These are phyloP conservation scores for Bullera alba DNA, from an alignment of 768 basidiomycete species.

Conservation along the genomic window DNA sequence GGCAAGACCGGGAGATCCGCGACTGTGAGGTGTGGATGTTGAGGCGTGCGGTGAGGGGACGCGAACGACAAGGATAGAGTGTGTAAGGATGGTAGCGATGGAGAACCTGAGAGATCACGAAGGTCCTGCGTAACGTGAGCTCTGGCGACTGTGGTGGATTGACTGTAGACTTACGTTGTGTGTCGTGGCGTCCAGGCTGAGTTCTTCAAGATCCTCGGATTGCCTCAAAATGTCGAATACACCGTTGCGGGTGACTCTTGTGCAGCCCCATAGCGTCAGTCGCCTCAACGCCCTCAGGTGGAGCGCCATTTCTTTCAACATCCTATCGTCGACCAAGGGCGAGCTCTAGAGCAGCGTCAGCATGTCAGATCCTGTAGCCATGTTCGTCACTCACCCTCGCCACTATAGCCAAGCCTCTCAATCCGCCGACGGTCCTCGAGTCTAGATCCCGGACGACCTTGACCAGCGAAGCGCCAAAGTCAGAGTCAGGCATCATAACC, in stretches of 20 bases:
- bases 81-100: conserved; percentile 13
- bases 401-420: conserved; percentile 27
- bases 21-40: neutral
- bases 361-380: too few species aligned
- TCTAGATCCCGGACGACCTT: conserved; percentile 8
- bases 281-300: conserved; percentile 12
- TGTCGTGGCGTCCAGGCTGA: conserved; percentile 28
- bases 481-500: conserved; percentile 39
- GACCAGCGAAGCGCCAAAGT: conserved; percentile 12
- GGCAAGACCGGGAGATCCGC: conserved; percentile 23
- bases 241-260: conserved; percentile 22
- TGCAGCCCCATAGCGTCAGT: conserved; percentile 34
- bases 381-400: conserved; percentile 21
- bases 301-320: conserved; percentile 18
- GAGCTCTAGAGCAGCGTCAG: conserved; percentile 19
- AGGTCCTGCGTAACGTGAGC: conserved; percentile 12
- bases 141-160: too few species aligned
- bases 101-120: conserved; percentile 17
- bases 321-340: conserved; percentile 27
- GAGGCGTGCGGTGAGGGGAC: conserved; percentile 12
- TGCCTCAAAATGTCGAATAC: conserved; percentile 17
- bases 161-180: conserved; percentile 22
- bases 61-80: conserved; percentile 27
- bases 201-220: conserved; percentile 24
- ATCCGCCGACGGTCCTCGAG: conserved; percentile 13